Evolutionary conservation across 345 rosid species (phyloP).

Genomic region (Mangifera indica): DNA sequence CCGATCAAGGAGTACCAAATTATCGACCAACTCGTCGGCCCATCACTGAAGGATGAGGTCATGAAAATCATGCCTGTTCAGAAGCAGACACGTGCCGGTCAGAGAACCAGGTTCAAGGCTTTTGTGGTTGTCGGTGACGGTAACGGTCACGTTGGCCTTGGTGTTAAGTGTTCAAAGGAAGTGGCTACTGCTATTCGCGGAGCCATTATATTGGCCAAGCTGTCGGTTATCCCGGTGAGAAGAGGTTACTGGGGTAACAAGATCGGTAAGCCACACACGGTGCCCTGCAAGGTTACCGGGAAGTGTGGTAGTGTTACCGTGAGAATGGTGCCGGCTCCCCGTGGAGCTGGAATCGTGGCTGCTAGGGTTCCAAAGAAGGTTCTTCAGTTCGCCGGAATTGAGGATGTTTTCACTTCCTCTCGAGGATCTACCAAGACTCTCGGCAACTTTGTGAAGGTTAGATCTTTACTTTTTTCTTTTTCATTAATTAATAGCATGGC

Average conservation of each 20-base stretch:
- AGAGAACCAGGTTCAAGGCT: constrained; percentile 72
- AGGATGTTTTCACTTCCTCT: constrained; percentile 83
- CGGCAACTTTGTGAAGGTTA: constrained; percentile 81
- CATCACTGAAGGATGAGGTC: constrained; percentile 80
- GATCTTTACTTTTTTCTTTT: neutral
- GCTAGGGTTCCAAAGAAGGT: constrained; percentile 91
- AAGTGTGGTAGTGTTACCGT: constrained; percentile 73
- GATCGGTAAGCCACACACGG: constrained; percentile 71
- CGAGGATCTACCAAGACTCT: constrained; percentile 81
- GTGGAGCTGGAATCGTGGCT: constrained; percentile 83
- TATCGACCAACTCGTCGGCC: constrained; percentile 69
- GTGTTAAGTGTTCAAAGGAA: constrained; percentile 72
- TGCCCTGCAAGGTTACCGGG: constrained; percentile 72
- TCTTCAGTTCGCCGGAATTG: constrained; percentile 77
- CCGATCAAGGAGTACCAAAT: constrained; percentile 93
- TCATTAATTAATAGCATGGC: neutral
- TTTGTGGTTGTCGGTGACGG: constrained; percentile 68
- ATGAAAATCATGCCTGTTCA: constrained; percentile 95
- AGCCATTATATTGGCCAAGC: constrained; percentile 56
- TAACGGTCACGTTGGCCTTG: constrained; percentile 67
- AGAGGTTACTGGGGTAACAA: constrained; percentile 85
- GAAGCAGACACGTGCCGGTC: constrained; percentile 84
- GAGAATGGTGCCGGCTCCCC: constrained; percentile 79
- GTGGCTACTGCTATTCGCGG: constrained; percentile 75
- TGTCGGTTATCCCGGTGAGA: constrained; percentile 64